Conservation (phyloP, 179 eudicot genomes). For the Heliamphora pulchella region DNA sequence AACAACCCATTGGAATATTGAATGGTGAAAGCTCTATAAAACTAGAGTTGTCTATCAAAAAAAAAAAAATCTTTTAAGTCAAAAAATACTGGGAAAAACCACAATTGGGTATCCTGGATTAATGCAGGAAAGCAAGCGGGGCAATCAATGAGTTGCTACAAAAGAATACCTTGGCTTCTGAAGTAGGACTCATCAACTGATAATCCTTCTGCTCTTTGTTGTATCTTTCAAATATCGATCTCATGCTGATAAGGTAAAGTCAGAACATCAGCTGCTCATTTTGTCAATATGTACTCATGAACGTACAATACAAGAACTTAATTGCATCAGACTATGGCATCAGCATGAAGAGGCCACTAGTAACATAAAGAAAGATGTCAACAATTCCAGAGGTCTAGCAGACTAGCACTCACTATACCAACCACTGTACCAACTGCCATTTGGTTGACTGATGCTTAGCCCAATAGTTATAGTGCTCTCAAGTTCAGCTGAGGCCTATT, state of each 20-base stretch:
- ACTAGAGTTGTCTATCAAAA: too few species aligned
- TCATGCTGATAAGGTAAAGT: conserved; percentile 22
- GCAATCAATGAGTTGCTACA: neutral
- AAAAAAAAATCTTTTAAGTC: too few species aligned
- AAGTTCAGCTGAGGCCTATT: too few species aligned
- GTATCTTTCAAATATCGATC: conserved; percentile 23
- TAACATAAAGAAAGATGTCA: neutral
- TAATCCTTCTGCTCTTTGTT: conserved; percentile 31
- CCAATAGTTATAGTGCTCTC: too few species aligned
- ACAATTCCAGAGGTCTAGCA: too few species aligned
- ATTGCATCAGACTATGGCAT: neutral
- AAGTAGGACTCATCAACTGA: conserved; percentile 31
- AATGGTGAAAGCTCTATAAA: too few species aligned
- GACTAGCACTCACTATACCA: too few species aligned
- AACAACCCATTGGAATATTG: too few species aligned
- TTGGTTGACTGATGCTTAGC: too few species aligned
- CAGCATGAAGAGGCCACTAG: neutral
- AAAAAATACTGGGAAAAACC: neutral
- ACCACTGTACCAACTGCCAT: too few species aligned
- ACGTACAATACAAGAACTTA: neutral
- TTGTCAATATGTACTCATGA: neutral
- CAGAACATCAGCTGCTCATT: neutral
- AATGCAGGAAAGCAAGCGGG: neutral
- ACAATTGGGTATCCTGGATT: neutral
- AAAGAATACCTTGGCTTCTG: conserved; percentile 33